A percentile compares a stretch with the other conserved stretches of the same genome.
phyloP scores from a whole-genome alignment of 352 stramenopile species.

The Phytophthora pistaciae region DNA sequence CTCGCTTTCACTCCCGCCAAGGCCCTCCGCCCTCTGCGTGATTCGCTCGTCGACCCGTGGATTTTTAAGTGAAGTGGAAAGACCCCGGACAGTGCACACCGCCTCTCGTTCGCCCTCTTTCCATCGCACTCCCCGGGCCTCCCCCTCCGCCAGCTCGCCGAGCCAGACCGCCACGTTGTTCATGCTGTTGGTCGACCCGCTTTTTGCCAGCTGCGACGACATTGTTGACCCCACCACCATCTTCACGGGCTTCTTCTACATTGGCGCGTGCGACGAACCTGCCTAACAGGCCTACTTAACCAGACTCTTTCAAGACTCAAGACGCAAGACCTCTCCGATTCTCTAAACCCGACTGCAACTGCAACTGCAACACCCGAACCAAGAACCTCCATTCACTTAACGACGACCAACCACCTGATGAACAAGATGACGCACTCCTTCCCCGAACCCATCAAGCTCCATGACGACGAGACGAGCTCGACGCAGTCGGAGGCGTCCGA shows the following conservation, averaged over 20 bases:
- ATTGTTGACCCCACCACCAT: constrained; percentile 90
- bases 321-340: background rate
- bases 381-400: background rate
- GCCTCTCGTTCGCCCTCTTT: constrained; percentile 8
- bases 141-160: constrained; percentile 26
- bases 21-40: constrained; percentile 4
- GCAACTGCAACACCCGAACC: constrained; percentile 10
- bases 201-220: constrained; percentile 82
- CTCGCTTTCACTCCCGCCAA: background rate
- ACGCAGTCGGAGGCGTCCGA: constrained; percentile 78
- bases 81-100: constrained; percentile 3
- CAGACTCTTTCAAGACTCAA: background rate
- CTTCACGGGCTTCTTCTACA: constrained; percentile 93
- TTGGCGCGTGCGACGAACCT: constrained; percentile 90
- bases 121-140: constrained; percentile 17
- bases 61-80: constrained; percentile 24
- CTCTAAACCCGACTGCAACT: constrained; percentile 10
- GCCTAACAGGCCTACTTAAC: constrained; percentile 67
- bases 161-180: constrained; percentile 57
- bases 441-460: constrained; percentile 74
- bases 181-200: constrained; percentile 81
- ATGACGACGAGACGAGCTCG: constrained; percentile 76
- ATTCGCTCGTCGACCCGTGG: background rate
- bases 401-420: background rate
- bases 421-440: constrained; percentile 60